Evolutionary conservation across 169 alveolate genomes (phyloP).

Genomic region (Neospora caninum): DNA sequence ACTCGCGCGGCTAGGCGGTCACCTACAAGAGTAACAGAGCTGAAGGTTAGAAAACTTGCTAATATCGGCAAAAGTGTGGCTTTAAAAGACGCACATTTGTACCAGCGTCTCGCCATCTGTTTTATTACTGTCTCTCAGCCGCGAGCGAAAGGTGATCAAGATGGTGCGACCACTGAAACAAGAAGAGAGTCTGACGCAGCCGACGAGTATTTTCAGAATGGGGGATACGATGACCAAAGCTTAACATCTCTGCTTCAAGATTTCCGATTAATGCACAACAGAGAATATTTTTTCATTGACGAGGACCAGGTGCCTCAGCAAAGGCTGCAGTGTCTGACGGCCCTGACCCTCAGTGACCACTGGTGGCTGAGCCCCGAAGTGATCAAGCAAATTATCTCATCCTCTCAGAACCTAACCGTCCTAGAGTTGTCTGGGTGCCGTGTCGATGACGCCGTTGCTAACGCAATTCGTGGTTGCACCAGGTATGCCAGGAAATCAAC

Average conservation of each 20-base stretch:
- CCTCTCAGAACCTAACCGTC: neutral
- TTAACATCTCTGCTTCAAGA: neutral
- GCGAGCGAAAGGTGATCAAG: neutral
- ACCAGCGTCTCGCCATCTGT: neutral
- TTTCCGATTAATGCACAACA: neutral
- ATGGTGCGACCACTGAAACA: neutral
- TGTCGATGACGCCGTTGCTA: neutral
- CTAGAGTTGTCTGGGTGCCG: slow-evolving; percentile 8
- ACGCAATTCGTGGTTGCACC: neutral
- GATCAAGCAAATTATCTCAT: neutral
- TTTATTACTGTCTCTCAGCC: neutral
- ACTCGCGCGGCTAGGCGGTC: neutral
- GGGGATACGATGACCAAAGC: slow-evolving; percentile 4
- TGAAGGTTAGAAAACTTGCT: neutral
- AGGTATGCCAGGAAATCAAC: neutral
- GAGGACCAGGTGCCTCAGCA: neutral
- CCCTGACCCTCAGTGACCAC: slow-evolving; percentile 20
- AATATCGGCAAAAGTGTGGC: neutral
- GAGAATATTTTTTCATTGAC: neutral
- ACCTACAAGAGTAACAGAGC: neutral
- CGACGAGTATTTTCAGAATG: slow-evolving; percentile 1
- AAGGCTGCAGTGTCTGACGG: neutral
- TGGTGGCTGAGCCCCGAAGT: neutral
- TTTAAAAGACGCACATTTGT: neutral
- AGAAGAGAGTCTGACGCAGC: neutral